A percentile compares a stretch with the other conserved stretches of the same genome.
These are phyloP conservation scores for Thalassia testudinum DNA, from an alignment of 116 monocot species.

Conservation along the genomic window DNA sequence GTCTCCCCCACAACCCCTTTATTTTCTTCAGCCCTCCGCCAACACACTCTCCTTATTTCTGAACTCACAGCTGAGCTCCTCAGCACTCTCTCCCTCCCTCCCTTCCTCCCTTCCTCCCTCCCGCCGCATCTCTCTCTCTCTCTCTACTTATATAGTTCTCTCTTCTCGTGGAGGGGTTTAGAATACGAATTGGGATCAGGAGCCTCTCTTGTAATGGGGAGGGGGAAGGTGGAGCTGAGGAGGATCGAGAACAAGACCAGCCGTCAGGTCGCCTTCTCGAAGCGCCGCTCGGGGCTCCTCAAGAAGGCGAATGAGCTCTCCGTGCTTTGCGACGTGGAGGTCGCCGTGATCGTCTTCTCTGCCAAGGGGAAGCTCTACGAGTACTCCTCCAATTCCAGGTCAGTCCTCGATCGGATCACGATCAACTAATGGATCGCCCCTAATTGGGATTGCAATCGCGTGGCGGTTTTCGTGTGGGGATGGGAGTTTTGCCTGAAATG, in stretches of 20 bases:
- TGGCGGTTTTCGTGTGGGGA: too few relatives aligned
- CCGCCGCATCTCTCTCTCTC: not conserved
- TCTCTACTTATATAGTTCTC: not conserved
- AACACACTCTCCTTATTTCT: too few relatives aligned
- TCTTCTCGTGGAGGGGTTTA: not conserved
- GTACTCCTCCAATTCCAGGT: constrained; percentile 37
- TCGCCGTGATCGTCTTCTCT: constrained; percentile 64
- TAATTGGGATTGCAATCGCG: too few relatives aligned
- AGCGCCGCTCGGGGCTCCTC: constrained; percentile 33
- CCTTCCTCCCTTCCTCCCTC: too few relatives aligned
- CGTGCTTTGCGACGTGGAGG: constrained; percentile 61
- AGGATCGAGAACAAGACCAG: constrained; percentile 68
- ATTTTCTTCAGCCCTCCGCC: too few relatives aligned
- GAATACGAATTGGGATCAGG: not conserved
- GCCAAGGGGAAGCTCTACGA: constrained; percentile 53
- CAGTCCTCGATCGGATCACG: too few relatives aligned
- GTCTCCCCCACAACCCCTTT: too few relatives aligned
- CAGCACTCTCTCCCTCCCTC: not conserved
- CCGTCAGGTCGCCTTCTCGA: constrained; percentile 55
- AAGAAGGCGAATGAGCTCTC: constrained; percentile 63
- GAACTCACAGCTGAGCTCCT: not conserved
- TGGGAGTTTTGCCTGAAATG: too few relatives aligned
- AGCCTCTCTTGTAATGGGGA: constrained; percentile 22
- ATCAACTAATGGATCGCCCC: too few relatives aligned
- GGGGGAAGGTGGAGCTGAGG: constrained; percentile 47